phyloP scores from a whole-genome alignment of 2,329 filamentous ascomycete species.

The Colletotrichum shisoi region DNA sequence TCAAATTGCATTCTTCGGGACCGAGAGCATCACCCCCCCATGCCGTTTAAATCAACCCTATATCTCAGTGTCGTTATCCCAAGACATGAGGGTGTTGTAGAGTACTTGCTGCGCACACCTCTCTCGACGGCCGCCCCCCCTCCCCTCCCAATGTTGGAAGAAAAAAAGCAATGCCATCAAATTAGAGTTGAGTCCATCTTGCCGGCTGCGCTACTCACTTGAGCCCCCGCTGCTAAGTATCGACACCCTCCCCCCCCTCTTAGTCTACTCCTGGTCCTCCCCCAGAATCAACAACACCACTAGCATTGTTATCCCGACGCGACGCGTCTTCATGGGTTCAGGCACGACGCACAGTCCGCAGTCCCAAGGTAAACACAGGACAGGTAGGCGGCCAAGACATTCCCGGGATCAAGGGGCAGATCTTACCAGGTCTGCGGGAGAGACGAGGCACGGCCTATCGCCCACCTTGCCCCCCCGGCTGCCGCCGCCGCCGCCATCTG shows the following conservation, averaged over 20 bases:
- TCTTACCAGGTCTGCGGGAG: slow-evolving; percentile 25
- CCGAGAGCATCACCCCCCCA: neutral
- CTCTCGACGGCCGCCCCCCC: neutral
- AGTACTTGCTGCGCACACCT: neutral
- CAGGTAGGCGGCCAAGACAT: slow-evolving; percentile 23
- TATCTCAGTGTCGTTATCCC: neutral
- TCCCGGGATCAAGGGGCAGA: slow-evolving; percentile 22
- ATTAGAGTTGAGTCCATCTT: slow-evolving; percentile 32
- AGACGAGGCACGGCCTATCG: neutral
- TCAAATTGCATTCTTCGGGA: slow-evolving; percentile 34
- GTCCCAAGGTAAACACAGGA: slow-evolving; percentile 6
- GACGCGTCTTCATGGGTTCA: slow-evolving; percentile 31
- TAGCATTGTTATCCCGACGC: slow-evolving; percentile 17
- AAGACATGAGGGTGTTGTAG: neutral
- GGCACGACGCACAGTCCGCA: slow-evolving; percentile 25
- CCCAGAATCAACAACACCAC: slow-evolving; percentile 29
- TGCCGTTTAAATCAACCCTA: slow-evolving; percentile 11
- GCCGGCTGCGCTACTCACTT: slow-evolving; percentile 21
- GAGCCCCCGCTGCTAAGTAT: slow-evolving; percentile 10
- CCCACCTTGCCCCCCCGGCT: neutral
- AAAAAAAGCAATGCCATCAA: slow-evolving; percentile 27
- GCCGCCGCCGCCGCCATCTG: too few species aligned
- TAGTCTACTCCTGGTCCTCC: neutral
- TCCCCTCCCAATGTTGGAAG: neutral
- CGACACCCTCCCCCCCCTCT: neutral